These are phyloP conservation scores for Rhynchosporium graminicola DNA, from an alignment of 2,329 filamentous ascomycete genomes.

Conservation along the genomic window DNA sequence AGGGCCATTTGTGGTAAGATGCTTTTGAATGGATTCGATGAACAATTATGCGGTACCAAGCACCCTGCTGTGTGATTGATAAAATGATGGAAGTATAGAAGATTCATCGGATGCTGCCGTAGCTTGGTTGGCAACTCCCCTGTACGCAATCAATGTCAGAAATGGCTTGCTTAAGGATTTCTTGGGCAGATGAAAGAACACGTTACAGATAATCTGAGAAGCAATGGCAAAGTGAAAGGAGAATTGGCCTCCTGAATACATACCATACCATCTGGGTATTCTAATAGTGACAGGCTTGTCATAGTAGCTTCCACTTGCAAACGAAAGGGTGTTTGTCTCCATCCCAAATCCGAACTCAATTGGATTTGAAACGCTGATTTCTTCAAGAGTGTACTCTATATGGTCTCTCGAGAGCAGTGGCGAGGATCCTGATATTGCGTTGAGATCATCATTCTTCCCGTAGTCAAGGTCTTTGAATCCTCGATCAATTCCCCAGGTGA, in stretches of 20 bases:
- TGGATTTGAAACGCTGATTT: conserved; percentile 41
- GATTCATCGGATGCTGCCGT: conserved; percentile 74
- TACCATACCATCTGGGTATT: conserved; percentile 48
- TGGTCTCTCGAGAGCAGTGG: conserved; percentile 39
- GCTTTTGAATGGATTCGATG: conserved; percentile 55
- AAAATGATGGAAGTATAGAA: conserved; percentile 63
- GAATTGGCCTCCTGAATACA: too few species aligned
- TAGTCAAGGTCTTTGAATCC: conserved; percentile 71
- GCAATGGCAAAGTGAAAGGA: too few species aligned
- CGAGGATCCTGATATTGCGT: conserved; percentile 58
- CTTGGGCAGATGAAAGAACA: too few species aligned
- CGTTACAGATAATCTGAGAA: too few species aligned
- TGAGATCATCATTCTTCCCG: conserved; percentile 68
- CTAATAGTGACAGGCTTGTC: conserved; percentile 64
- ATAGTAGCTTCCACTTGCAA: conserved; percentile 68
- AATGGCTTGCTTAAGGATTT: too few species aligned
- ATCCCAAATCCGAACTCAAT: conserved; percentile 51
- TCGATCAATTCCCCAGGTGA: conserved; percentile 69
- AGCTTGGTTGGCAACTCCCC: conserved; percentile 53
- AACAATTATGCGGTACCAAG: conserved; percentile 51
- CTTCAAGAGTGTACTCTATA: conserved; percentile 37
- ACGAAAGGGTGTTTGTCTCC: conserved; percentile 52
- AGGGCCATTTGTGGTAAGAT: conserved; percentile 63
- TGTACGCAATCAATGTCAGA: too few species aligned
- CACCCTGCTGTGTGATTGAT: conserved; percentile 77